phyloP scores from a whole-genome alignment of 2,329 filamentous ascomycete species.

The Simplicillium aogashimaense region DNA sequence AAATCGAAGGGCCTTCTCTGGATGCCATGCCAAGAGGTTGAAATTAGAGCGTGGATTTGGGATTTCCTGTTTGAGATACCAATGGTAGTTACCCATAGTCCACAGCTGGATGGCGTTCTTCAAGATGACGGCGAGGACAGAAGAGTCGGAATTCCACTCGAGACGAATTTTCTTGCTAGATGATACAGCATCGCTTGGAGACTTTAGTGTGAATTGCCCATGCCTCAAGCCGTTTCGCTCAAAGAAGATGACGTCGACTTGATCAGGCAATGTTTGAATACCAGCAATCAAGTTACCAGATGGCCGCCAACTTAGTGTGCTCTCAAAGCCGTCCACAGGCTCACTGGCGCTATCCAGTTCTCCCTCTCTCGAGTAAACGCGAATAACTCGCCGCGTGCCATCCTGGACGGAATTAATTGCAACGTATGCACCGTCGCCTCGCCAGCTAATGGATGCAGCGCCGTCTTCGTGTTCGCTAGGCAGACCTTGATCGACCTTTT shows the following conservation, averaged over 20 bases:
- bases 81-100: constrained; percentile 97
- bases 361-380: constrained; percentile 86
- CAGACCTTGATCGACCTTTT: constrained; percentile 76
- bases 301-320: constrained; percentile 81
- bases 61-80: constrained; percentile 92
- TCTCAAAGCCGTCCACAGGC: constrained; percentile 86
- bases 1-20: constrained; percentile 69
- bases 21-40: constrained; percentile 60
- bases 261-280: constrained; percentile 60
- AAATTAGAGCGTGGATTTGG: constrained; percentile 23
- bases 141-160: constrained; percentile 88
- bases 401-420: constrained; percentile 74
- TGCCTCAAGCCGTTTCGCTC: constrained; percentile 97
- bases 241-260: constrained; percentile 85
- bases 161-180: constrained; percentile 53
- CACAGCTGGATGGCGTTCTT: constrained; percentile 75
- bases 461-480: constrained; percentile 67
- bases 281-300: constrained; percentile 85
- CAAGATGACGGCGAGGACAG: constrained; percentile 74
- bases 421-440: constrained; percentile 86
- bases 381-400: constrained; percentile 63
- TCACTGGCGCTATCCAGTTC: constrained; percentile 89
- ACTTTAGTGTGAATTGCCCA: constrained; percentile 78
- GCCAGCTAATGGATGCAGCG: constrained; percentile 72
- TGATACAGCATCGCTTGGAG: constrained; percentile 44